Conservation (phyloP, 2,329 filamentous ascomycete species). For the Ramularia endophylla region DNA sequence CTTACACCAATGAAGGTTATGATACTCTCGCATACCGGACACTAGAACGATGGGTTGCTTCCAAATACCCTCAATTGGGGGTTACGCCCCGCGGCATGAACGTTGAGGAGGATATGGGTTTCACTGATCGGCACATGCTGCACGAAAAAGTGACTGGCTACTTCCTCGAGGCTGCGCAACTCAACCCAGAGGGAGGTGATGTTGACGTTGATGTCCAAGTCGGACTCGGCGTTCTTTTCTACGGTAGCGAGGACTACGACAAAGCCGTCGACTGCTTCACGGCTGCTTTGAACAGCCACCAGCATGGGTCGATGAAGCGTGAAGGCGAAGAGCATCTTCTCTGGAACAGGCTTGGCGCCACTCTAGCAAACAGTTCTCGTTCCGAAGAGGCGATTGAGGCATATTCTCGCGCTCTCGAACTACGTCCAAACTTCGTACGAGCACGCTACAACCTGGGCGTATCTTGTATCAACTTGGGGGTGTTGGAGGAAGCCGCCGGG, state of each 20-base stretch:
- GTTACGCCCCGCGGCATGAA: conserved; percentile 64
- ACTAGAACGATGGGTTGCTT: conserved; percentile 92
- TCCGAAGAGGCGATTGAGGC: conserved; percentile 95
- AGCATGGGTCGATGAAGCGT: conserved; percentile 77
- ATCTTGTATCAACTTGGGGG: conserved; percentile 95
- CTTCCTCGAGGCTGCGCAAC: conserved; percentile 87
- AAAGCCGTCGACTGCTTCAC: conserved; percentile 99
- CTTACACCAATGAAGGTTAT: conserved; percentile 98
- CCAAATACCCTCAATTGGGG: conserved; percentile 83
- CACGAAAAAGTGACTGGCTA: conserved; percentile 86
- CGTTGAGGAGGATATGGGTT: conserved; percentile 65
- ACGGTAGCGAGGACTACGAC: conserved; percentile 94
- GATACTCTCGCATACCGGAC: conserved; percentile 95
- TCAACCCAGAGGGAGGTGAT: conserved; percentile 84
- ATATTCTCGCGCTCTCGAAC: conserved; percentile 83
- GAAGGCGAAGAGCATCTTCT: conserved; percentile 84
- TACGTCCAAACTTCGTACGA: conserved; percentile 94
- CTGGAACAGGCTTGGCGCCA: conserved; percentile 96
- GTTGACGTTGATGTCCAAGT: conserved; percentile 99
- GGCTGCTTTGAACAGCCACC: conserved; percentile 77
- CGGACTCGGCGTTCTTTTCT: conserved; percentile 92
- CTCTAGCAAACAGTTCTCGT: conserved; percentile 87
- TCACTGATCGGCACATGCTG: conserved; percentile 84
- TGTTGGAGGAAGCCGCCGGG: conserved; percentile 84
- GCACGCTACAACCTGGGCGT: conserved; percentile 96